Conservation (phyloP, 2,329 filamentous ascomycete genomes). For the Sporothrix brunneoviolacea region DNA sequence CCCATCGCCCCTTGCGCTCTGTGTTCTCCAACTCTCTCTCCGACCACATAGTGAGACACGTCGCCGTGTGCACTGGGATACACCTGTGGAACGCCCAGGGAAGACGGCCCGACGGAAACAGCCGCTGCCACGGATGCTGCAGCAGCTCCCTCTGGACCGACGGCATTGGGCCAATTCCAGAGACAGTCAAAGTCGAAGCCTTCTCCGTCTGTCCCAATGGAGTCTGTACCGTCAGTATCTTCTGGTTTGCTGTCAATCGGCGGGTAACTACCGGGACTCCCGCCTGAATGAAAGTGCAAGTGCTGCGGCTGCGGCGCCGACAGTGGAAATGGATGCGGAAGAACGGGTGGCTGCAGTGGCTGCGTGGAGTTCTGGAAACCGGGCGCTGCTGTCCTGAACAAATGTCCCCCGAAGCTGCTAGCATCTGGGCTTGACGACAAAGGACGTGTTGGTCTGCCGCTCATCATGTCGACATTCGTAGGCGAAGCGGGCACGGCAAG, state of each 20-base stretch:
- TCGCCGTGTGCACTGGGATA: too few relatives aligned
- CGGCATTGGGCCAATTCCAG: background rate
- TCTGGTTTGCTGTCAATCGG: background rate
- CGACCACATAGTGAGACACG: too few relatives aligned
- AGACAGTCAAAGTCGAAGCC: slow-evolving; percentile 2
- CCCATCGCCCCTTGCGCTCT: background rate
- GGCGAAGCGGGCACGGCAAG: too few relatives aligned
- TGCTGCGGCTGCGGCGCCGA: background rate
- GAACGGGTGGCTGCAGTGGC: too few relatives aligned
- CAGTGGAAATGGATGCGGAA: background rate
- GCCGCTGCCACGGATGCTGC: background rate
- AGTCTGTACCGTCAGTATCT: slow-evolving; percentile 1
- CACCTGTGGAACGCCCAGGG: too few relatives aligned
- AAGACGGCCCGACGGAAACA: background rate
- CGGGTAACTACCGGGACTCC: background rate
- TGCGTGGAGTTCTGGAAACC: background rate
- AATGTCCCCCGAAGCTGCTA: too few relatives aligned
- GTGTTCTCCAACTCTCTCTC: background rate
- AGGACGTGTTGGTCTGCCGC: too few relatives aligned
- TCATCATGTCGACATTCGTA: too few relatives aligned
- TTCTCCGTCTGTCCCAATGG: slow-evolving; percentile 4
- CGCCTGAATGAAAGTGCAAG: background rate
- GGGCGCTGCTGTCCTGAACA: too few relatives aligned
- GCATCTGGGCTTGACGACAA: too few relatives aligned
- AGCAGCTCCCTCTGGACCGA: background rate